phyloP scores from a whole-genome alignment of 108 stramenopile species.

The Cylindrotheca closterium region DNA sequence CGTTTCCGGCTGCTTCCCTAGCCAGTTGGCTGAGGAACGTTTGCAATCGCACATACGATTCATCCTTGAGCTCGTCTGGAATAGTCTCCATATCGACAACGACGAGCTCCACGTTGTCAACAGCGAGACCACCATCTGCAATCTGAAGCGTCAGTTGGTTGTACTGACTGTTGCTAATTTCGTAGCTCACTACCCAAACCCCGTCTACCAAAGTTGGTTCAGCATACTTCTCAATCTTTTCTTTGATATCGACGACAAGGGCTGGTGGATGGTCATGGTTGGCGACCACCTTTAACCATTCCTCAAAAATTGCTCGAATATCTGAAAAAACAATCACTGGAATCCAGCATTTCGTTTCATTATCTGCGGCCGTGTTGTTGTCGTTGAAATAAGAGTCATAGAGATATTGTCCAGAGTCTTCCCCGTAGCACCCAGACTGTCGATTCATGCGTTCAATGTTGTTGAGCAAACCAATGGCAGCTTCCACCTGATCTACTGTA shows the following conservation, averaged over 20 bases:
- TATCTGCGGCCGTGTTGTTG: background rate
- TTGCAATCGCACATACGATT: constrained; percentile 24
- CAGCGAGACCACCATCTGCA: background rate
- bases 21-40: constrained; percentile 24
- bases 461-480: background rate
- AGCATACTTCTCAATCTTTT: background rate
- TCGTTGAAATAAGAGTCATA: constrained; percentile 1
- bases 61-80: constrained; percentile 38
- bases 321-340: constrained; percentile 1
- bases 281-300: background rate
- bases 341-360: constrained; percentile 6
- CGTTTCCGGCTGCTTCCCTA: constrained; percentile 31
- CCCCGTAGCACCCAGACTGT: no score
- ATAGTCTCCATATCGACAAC: constrained; percentile 10
- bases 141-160: background rate
- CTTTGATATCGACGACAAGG: background rate
- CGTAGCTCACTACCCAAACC: constrained; percentile 14
- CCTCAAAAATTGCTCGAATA: background rate
- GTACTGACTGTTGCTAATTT: background rate
- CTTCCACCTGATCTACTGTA: background rate
- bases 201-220: background rate
- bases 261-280: constrained; percentile 6
- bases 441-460: no score
- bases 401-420: background rate
- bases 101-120: constrained; percentile 11